A percentile compares a stretch with the other conserved stretches of the same genome.
Conservation (phyloP, 495 filamentous ascomycete species). For the Daldinia concentrica region DNA sequence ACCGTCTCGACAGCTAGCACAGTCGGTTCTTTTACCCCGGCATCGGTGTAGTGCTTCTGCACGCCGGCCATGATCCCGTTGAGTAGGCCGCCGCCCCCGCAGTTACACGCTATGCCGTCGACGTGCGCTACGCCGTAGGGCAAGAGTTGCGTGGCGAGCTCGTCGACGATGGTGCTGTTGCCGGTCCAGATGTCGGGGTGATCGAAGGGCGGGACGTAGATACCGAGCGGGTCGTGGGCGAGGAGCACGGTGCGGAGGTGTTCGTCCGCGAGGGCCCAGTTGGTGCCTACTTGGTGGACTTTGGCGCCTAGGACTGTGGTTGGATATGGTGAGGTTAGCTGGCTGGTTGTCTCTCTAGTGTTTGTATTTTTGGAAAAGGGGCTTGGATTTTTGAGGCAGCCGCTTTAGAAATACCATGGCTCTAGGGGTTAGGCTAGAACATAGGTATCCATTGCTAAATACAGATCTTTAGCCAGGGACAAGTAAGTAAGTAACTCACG, state of each 20-base stretch:
- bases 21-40: slow-evolving; percentile 46
- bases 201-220: slow-evolving; percentile 96
- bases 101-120: slow-evolving; percentile 81
- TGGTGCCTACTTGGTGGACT: slow-evolving; percentile 75
- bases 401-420: neutral
- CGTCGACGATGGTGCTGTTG: slow-evolving; percentile 74
- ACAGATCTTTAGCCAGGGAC: no score
- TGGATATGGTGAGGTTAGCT: neutral
- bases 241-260: slow-evolving; percentile 73
- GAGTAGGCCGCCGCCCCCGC: slow-evolving; percentile 89
- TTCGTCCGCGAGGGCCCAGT: slow-evolving; percentile 80
- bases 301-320: slow-evolving; percentile 67
- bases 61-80: slow-evolving; percentile 64
- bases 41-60: neutral
- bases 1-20: slow-evolving; percentile 84
- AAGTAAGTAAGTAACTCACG: neutral
- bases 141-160: slow-evolving; percentile 71
- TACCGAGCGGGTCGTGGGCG: slow-evolving; percentile 55
- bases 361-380: neutral
- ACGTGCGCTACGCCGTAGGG: slow-evolving; percentile 51
- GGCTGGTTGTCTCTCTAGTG: no score
- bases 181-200: slow-evolving; percentile 87
- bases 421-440: no score
- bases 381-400: neutral
- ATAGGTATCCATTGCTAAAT: neutral